Evolutionary conservation across 352 stramenopile species (phyloP), one percentile per base, ranked within the genome.

Genomic region (Phytophthora constricta): DNA sequence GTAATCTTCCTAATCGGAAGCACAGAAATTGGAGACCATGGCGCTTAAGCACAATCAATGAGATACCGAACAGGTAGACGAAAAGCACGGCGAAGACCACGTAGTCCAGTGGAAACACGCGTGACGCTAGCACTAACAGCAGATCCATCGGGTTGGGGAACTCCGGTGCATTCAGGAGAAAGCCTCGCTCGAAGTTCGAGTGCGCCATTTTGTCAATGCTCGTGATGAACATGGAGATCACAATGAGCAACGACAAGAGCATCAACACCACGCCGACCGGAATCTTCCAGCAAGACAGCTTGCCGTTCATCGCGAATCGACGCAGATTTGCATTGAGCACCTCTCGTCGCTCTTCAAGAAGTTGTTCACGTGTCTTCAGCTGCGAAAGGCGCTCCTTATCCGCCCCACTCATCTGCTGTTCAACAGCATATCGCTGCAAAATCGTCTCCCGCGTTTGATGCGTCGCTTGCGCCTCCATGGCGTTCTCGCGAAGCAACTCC

Each of bases 91-190:
- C 70, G 56, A 96, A 96, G 23, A 95, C 72, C 27, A 93, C 71
- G 66, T 96, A 96, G 72, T 96, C 88, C 48, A 96, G 68, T 13
- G 88, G 88, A 50, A 96, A 96, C 14, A 88, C 77, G 8, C 58
- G 76, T 25, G 88, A 96, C 14, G 81, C 79, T 23, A 93, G 68
- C 58, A 96, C 82, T 25, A 96, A 64, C 34, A 96, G 62, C 2
- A 74, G 53, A 66, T 96, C 88, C 61, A 96, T 79, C 9, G 86
- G 85, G 52, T 94, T 96, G 4, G 83, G 82, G 33, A 93, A 87
- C 58, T 52, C 34, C 0, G 85, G 80, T 26, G 69, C 46, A 54
- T 96, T 89, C 13, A 94, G 66, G 22, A 94, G 54, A 42, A 93
- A 96, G 7, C 88, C 88, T 22, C 74, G 69, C 8, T 72, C 50